These are phyloP conservation scores for Fragaria vesca DNA, from an alignment of 306 rosid species.

Conservation along the genomic window DNA sequence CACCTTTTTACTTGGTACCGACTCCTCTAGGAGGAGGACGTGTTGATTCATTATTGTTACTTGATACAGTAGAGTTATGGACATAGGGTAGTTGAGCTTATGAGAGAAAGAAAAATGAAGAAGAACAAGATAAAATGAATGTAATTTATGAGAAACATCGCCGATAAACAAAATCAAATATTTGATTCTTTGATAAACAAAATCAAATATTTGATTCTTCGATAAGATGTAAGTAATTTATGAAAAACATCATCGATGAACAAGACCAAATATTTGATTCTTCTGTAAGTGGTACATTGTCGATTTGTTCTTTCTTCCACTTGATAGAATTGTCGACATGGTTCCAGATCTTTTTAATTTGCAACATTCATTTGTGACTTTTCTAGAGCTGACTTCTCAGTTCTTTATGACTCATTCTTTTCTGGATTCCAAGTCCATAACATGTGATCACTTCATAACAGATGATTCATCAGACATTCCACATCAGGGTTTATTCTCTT, in stretches of 20 bases:
- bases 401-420: neutral
- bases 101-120: too few species aligned
- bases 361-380: neutral
- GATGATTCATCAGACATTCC: neutral
- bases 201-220: too few species aligned
- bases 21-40: neutral
- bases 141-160: too few species aligned
- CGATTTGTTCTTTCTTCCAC: neutral
- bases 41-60: neutral
- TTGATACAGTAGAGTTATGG: neutral
- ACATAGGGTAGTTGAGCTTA: neutral
- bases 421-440: neutral
- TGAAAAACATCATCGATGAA: too few species aligned
- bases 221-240: too few species aligned
- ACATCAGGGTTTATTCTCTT: neutral
- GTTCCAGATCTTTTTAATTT: neutral
- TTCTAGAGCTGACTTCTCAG: neutral
- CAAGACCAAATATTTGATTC: too few species aligned
- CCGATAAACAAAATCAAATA: neutral
- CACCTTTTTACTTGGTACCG: neutral
- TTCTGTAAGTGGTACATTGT: neutral
- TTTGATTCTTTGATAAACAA: neutral
- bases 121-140: neutral
- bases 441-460: neutral
- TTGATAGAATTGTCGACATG: neutral